A percentile compares a stretch with the other conserved stretches of the same genome.
Conservation (phyloP, 2,329 filamentous ascomycete species). For the Neopestalotiopsis sp. region DNA sequence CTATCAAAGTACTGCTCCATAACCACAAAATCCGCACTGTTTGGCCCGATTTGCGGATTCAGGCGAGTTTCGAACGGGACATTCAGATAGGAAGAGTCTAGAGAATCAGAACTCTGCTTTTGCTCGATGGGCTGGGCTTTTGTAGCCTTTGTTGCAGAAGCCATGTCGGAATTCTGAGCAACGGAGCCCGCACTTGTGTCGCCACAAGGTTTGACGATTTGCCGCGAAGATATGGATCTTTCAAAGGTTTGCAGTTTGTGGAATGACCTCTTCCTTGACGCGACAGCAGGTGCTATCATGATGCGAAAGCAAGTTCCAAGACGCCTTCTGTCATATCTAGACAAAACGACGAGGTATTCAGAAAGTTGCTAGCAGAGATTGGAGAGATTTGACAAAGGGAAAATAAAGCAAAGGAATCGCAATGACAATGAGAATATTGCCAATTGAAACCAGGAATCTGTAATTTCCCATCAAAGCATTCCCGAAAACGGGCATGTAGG, state of each 20-base stretch:
- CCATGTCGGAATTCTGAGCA: background rate
- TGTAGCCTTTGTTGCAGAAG: background rate
- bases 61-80: constrained; percentile 27
- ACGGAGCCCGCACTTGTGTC: background rate
- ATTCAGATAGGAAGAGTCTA: constrained; percentile 21
- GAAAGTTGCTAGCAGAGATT: background rate
- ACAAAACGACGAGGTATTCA: background rate
- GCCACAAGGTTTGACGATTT: background rate
- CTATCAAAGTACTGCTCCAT: constrained; percentile 33
- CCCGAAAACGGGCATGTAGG: background rate
- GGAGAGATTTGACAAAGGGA: background rate
- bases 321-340: background rate
- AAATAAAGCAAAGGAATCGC: background rate
- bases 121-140: background rate
- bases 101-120: background rate
- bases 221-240: background rate
- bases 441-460: background rate
- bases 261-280: constrained; percentile 15
- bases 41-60: constrained; percentile 25
- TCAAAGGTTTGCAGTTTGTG: background rate
- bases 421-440: background rate
- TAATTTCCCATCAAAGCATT: background rate
- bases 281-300: constrained; percentile 15
- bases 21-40: constrained; percentile 25
- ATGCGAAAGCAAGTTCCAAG: background rate